Percentiles rank a stretch among this genome's conserved stretches.
Conservation (phyloP, 352 stramenopile species). For the Globisporangium nagaii region DNA sequence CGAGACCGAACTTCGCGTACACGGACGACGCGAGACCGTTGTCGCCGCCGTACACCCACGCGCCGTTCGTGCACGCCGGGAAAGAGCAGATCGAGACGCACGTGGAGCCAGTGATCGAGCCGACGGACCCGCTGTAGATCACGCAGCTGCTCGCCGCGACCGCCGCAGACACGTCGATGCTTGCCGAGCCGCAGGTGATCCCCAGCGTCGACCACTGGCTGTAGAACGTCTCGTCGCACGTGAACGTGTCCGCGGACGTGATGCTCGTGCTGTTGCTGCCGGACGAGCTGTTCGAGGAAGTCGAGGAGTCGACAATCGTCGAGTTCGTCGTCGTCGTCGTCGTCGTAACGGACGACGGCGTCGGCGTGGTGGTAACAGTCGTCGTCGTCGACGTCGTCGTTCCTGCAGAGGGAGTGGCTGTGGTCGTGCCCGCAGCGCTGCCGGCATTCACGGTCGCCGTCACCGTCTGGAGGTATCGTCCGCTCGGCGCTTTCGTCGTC, state of each 20-base stretch:
- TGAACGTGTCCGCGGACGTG: slow-evolving; percentile 32
- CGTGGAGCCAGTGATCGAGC: slow-evolving; percentile 35
- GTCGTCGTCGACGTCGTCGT: slow-evolving; percentile 10
- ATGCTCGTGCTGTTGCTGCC: slow-evolving; percentile 12
- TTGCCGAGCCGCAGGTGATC: slow-evolving; percentile 43
- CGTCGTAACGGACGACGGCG: background rate
- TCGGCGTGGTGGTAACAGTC: background rate
- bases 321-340: background rate
- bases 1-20: slow-evolving; percentile 46
- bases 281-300: slow-evolving; percentile 3
- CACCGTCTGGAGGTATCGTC: background rate
- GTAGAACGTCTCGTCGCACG: slow-evolving; percentile 79
- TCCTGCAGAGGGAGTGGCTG: background rate
- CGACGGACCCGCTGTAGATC: slow-evolving; percentile 72
- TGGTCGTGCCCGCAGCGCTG: background rate
- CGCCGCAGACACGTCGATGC: slow-evolving; percentile 46
- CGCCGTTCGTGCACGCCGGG: slow-evolving; percentile 47
- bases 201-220: slow-evolving; percentile 61
- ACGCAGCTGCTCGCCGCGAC: slow-evolving; percentile 50
- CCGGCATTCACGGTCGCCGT: background rate
- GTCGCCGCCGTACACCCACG: slow-evolving; percentile 52
- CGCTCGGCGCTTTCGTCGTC: background rate
- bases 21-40: slow-evolving; percentile 68
- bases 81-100: slow-evolving; percentile 82
- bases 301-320: background rate